Base-by-base conservation (phyloP, 2,329 filamentous ascomycete species). In the Cordyceps cicadae region DNA sequence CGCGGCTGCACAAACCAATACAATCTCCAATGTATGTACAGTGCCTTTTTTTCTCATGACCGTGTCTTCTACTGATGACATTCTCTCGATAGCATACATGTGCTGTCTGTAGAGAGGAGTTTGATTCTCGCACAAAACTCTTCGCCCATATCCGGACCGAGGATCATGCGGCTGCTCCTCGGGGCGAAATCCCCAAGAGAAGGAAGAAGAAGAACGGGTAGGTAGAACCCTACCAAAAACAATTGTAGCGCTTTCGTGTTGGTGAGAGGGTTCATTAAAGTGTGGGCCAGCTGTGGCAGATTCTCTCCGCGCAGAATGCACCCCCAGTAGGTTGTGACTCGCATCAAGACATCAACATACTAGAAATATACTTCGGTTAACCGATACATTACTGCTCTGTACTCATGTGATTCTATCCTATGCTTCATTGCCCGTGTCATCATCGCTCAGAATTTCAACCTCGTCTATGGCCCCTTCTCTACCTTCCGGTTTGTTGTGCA, bases 401-500 rank as follows among this genome's bases (percentile, higher is more conserved):
- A 19, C 32, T 48, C 21, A n/a, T 26, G 32, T 12, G 3, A 19
- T 21, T 5, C 24, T 7, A 21, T 17, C 21, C 26, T 52, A 59
- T 15, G 51, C 24, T 52, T 39, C 49, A 19, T 19, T 26, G 21
- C 15, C 49, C 37, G 70, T 71, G 55, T 79, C 76, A 51, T 86
- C 84, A 67, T 94, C 90, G 69, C 95, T 94, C 69, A 97, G 81
- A 3, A 85, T 87, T 71, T 97, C 90, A 3, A 99, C 93, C 69
- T 96, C 92, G 65, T 96, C 91, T 59, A 97, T 84, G 0, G 91
- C 91, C 41, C 83, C 86, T 39, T 85, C 83, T 59, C 90, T 79
- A 65, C 88, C 90, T 29, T 72, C 68, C 11, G 75, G 75, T 54
- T 78, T 74, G 2, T 81, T 80, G 61, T 81, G 76, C 3, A 78